Evolutionary conservation across 2,329 filamentous ascomycete genomes (phyloP), one percentile per base, ranked within the genome.

Genomic region (Fusarium miscanthi): DNA sequence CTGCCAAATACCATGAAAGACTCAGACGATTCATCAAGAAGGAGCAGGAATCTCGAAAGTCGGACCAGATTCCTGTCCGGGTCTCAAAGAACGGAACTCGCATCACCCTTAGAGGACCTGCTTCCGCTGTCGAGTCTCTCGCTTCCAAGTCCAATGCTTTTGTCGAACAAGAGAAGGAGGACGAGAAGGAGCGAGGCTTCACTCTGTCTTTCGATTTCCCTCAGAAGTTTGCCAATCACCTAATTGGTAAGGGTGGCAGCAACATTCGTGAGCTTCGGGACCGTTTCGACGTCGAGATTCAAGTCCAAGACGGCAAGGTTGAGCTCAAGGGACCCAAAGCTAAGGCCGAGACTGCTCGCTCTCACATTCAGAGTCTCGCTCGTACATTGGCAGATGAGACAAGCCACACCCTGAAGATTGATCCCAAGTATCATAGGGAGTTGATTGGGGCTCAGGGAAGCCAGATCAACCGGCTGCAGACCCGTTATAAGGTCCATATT

Each of bases 261-360:
- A 88, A 91, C 78, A 91, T 92, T 76, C 86, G 87, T 60, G 90
- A 92, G 76, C 83, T 92, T 41, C 87, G 89, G 51, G 90, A 92
- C 70, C 88, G 88, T 71, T 92, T 91, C 66, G 89, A 92, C 66
- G 90, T 92, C 9, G 90, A 92, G 65, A 92, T 99, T 70, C 94
- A 98, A 82, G 92, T 98, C 42, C 91, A 97, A 74, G 94, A 98
- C 77, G 96, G 96, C 74, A 95, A 95, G 83, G 94, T 98, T 54
- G 94, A 97, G 82, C 90, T 99, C 76, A 98, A 97, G 86, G 96
- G 97, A 31, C 95, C 96, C 54, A 94, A 97, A 84, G 94, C 94
- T 56, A 98, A 98, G 87, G 94, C 95, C 3, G 94, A 97, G 81
- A 90, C 91, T 54, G 94, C 94, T 72, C 96, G 93, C 82, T 85